Base-by-base conservation (phyloP, 2,329 filamentous ascomycete genomes). In the Alternaria gaisen region DNA sequence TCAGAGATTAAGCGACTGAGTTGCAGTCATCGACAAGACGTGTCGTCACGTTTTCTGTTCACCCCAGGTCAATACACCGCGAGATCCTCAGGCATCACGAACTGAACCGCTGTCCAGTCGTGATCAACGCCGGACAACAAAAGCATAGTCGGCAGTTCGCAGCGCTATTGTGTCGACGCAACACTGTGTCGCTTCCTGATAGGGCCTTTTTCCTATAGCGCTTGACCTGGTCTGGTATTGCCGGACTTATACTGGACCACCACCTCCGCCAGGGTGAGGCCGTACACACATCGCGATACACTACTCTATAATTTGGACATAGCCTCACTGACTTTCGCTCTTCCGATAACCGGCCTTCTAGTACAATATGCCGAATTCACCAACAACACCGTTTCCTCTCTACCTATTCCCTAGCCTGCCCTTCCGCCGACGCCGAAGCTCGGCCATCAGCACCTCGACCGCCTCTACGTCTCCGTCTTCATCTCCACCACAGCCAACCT, bases 351-450 rank as follows among this genome's bases (percentile, higher is more conserved):
- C n/a, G 12, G 7, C n/a, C 36, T 32, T 10, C 9, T 36, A 53
- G 28, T 30, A 42, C 47, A 48, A 12, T 12, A 67, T 66, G 60
- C 54, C 60, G 26, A 59, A 52, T 42, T 62, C 50, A n/a, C 66
- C 70, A 48, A 68, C 70, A 40, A 52, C 82, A 12, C 85, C 85
- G 4, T 79, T 80, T 62, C 77, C 77, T 3, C 70, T 78, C 59
- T 80, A 78, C 69, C 74, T 80, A 46, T 65, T 80, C 60, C 76
- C 77, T 11, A 71, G 66, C 63, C 69, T 77, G 43, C 71, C 76
- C 59, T 76, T 76, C 67, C 72, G 72, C 72, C 81, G 81, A 38
- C 76, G 80, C 44, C 80, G 81, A 58, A 78, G 80, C 63, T 80
- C 72, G 60, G 78, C 78, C 38, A 71, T 72, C 53, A 70, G 76